Evolutionary conservation across 2,329 filamentous ascomycete species (phyloP).

Genomic region (Diaporthe destruens): DNA sequence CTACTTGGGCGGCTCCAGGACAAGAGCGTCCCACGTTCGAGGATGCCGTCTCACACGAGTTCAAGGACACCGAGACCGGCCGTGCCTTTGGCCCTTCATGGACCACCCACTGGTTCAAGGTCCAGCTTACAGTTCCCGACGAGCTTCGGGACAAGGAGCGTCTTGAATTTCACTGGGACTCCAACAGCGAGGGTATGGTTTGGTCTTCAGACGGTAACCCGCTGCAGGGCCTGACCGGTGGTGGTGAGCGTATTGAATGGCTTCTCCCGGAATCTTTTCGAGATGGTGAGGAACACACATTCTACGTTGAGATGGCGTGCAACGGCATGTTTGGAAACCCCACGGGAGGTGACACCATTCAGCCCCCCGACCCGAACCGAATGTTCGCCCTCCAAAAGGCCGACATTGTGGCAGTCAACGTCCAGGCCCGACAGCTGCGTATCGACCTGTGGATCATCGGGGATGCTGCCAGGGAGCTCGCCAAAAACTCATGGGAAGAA

Average conservation of each 20-base stretch:
- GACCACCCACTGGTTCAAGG: constrained; percentile 98
- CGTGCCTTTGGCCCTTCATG: constrained; percentile 91
- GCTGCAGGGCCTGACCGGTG: constrained; percentile 90
- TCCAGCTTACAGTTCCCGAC: constrained; percentile 81
- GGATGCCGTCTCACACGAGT: constrained; percentile 82
- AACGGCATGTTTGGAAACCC: constrained; percentile 99
- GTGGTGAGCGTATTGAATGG: constrained; percentile 91
- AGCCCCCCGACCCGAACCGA: constrained; percentile 87
- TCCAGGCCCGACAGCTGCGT: constrained; percentile 83
- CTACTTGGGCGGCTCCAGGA: constrained; percentile 85
- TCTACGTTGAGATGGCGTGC: constrained; percentile 99
- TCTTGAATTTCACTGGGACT: constrained; percentile 97
- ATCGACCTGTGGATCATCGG: constrained; percentile 97
- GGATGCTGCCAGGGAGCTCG: constrained; percentile 93
- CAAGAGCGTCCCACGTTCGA: constrained; percentile 86
- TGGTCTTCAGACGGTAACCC: constrained; percentile 93
- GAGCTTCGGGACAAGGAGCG: constrained; percentile 80
- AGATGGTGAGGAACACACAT: constrained; percentile 86
- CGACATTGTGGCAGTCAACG: constrained; percentile 89
- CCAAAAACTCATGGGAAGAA: constrained; percentile 87
- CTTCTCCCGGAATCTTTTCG: constrained; percentile 84
- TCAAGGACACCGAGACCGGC: constrained; percentile 80
- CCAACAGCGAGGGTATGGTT: constrained; percentile 92
- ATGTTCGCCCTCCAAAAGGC: constrained; percentile 82
- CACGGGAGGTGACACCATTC: constrained; percentile 82